Percentiles rank a stretch among this genome's conserved stretches.
Conservation (phyloP, 2,329 filamentous ascomycete genomes). For the Neophaeococcomyces mojaviensis region DNA sequence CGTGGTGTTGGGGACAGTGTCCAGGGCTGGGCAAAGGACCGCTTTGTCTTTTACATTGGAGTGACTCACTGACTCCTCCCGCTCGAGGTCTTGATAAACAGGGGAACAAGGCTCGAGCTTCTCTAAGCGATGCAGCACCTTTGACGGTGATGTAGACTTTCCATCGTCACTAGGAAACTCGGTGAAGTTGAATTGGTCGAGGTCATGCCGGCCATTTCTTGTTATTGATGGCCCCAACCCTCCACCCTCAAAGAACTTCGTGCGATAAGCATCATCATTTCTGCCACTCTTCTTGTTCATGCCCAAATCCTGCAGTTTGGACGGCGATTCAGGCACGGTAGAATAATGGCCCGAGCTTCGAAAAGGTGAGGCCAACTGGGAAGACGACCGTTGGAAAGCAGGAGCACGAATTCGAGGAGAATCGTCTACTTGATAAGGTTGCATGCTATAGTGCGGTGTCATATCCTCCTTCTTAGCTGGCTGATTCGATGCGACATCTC, state of each 20-base stretch:
- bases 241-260: background rate
- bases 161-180: background rate
- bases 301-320: background rate
- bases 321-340: conserved; percentile 1
- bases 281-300: background rate
- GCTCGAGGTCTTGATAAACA: background rate
- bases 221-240: background rate
- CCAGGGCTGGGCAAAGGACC: background rate
- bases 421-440: background rate
- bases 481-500: too few species aligned
- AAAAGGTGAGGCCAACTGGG: background rate
- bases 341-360: background rate
- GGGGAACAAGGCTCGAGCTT: background rate
- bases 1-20: background rate
- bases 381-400: background rate
- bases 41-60: background rate
- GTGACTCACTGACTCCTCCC: background rate
- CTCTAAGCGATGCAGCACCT: background rate
- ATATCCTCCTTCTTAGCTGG: background rate
- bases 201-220: background rate
- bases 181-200: background rate
- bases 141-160: background rate
- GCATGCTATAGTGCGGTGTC: background rate
- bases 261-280: background rate
- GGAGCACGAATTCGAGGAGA: background rate